Evolutionary conservation across 2,329 filamentous ascomycete species (phyloP), one percentile per base, ranked within the genome.

Genomic region (Dactylellina parvicollis): DNA sequence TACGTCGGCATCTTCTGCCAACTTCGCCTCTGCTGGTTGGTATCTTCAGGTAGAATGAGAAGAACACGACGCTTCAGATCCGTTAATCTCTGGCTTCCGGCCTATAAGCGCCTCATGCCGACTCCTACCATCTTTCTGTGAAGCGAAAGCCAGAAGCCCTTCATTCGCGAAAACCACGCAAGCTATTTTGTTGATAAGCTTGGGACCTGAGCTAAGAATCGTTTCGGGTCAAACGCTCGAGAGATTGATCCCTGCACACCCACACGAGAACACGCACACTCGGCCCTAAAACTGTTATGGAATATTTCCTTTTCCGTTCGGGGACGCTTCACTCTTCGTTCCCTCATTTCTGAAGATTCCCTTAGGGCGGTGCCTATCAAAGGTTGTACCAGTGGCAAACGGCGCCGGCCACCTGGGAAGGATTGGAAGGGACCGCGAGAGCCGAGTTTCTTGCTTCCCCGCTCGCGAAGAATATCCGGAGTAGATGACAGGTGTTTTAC

Each of bases 281-380:
- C 28, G 22, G 20, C 50, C 18, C 30, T 55, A 38, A 56, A 56
- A 42, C 52, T 30, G 12, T 20, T 49, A n/a, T 42, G 55, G 62
- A 52, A 57, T 50, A 66, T 57, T 66, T 50, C 62, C 62, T 32
- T 49, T 59, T 66, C 62, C 47, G 16, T 22, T 26, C 62, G 62
- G 62, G 50, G 18, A 50, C 22, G 26, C 18, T 30, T 22, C 9
- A 22, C 46, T 56, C 16, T 56, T 34, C 20, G 2, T 26, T 24
- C 47, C 28, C 49, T 54, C 49, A 38, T 54, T 54, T 54, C 30
- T 50, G 5, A 32, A 16, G 54, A 55, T 44, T 20, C 12, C n/a
- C 46, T 47, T 30, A 55, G 59, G 49, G 36, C 30, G 36, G 36
- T 55, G 49, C 60, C 59, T 65, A 54, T 55, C 47, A 16, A 28